These are phyloP conservation scores for Cubamyces lactineus DNA, from an alignment of 768 basidiomycete species.

Conservation along the genomic window DNA sequence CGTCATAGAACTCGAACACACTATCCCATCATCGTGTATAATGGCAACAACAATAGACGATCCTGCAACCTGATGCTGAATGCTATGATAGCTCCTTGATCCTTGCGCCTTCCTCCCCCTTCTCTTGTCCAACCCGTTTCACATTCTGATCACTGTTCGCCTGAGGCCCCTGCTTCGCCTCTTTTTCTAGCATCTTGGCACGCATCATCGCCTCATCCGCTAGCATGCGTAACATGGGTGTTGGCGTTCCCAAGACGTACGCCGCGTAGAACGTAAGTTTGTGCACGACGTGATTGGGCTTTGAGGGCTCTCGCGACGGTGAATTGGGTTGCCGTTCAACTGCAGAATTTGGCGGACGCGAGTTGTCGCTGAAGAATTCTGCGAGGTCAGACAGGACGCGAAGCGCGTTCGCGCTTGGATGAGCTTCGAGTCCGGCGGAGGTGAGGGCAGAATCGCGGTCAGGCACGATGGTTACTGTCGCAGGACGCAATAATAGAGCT, in stretches of 20 bases:
- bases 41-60: too few species aligned
- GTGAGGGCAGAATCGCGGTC: neutral
- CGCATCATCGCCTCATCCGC: conserved; percentile 44
- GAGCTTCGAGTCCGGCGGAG: conserved; percentile 35
- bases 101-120: neutral
- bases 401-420: conserved; percentile 46
- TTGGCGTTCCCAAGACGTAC: conserved; percentile 55
- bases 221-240: conserved; percentile 43
- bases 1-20: too few species aligned
- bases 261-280: conserved; percentile 76
- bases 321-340: conserved; percentile 20
- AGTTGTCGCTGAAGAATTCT: conserved; percentile 40
- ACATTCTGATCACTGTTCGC: neutral
- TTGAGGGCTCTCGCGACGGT: neutral
- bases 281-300: conserved; percentile 45
- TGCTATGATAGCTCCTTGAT: conserved; percentile 14
- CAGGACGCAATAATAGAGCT: conserved; percentile 53
- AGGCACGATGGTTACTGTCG: conserved; percentile 32
- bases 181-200: conserved; percentile 33
- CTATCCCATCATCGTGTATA: neutral
- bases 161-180: conserved; percentile 16
- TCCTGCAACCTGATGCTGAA: too few species aligned
- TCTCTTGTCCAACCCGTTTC: neutral
- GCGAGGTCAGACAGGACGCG: conserved; percentile 60
- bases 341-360: conserved; percentile 2